These are phyloP conservation scores for Pelargonium exstipulatum DNA, from an alignment of 441 rosid genomes.

Conservation along the genomic window DNA sequence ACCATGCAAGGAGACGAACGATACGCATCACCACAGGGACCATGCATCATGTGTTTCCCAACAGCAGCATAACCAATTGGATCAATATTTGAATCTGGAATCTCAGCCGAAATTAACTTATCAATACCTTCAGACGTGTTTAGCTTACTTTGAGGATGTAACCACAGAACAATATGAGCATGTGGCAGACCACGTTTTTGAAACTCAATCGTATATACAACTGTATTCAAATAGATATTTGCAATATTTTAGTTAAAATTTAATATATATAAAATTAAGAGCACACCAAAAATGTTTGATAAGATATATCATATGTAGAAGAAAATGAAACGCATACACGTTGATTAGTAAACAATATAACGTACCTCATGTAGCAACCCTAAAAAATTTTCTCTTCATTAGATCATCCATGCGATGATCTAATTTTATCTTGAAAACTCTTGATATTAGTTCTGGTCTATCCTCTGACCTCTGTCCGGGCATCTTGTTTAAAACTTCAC, in stretches of 20 bases:
- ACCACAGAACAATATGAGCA: constrained; percentile 18
- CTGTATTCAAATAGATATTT: background rate
- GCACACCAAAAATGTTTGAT: too few species aligned
- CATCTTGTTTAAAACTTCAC: background rate
- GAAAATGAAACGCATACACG: too few species aligned
- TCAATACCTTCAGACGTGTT: background rate
- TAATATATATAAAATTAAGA: too few species aligned
- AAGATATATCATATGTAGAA: too few species aligned
- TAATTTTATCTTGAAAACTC: constrained; percentile 1
- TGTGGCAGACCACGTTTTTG: constrained; percentile 15
- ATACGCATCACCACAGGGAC: background rate
- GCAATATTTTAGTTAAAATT: too few species aligned
- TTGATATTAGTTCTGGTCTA: background rate
- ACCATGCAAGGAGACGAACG: background rate
- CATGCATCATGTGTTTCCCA: constrained; percentile 5
- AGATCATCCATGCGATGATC: background rate
- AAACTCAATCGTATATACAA: constrained; percentile 10
- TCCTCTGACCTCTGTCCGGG: constrained; percentile 9
- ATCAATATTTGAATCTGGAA: constrained; percentile 4
- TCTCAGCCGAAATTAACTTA: constrained; percentile 11
- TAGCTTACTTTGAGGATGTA: background rate
- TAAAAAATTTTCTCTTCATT: background rate
- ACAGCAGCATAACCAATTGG: constrained; percentile 5
- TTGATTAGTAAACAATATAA: background rate
- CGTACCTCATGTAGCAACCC: background rate